A percentile compares a stretch with the other conserved stretches of the same genome.
phyloP scores from a whole-genome alignment of 164 flowering plant genomes.

The Vitis cinerea region DNA sequence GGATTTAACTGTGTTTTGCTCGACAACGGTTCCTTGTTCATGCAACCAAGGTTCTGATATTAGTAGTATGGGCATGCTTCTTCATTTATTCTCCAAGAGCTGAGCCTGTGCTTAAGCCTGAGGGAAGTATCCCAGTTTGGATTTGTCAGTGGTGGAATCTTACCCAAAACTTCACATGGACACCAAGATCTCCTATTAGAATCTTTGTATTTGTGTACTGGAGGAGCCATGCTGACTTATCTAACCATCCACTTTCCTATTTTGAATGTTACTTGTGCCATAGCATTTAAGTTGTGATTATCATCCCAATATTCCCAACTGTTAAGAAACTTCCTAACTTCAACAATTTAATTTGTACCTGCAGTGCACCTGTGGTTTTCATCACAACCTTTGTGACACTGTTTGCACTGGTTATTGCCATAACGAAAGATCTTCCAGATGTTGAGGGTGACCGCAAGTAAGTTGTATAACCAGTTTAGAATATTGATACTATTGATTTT shows the following conservation, averaged over 20 bases:
- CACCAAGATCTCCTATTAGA: background rate
- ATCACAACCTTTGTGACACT: constrained; percentile 89
- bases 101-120: background rate
- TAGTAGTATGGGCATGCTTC: background rate
- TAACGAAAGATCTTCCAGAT: constrained; percentile 98
- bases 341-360: constrained; percentile 19
- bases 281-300: no score
- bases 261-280: no score
- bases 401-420: constrained; percentile 96
- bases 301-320: background rate
- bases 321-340: background rate
- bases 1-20: background rate
- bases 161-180: background rate
- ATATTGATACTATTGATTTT: background rate
- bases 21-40: background rate
- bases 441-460: constrained; percentile 98
- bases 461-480: constrained; percentile 28
- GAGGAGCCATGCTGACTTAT: background rate
- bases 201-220: background rate
- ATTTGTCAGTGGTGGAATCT: background rate
- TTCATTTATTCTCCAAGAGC: background rate
- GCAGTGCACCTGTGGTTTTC: constrained; percentile 91
- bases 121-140: background rate
- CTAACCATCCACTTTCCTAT: background rate
- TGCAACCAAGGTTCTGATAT: background rate